A percentile compares a stretch with the other conserved stretches of the same genome.
phyloP scores from a whole-genome alignment of 208 protist species.

The Trypanosoma mega region DNA sequence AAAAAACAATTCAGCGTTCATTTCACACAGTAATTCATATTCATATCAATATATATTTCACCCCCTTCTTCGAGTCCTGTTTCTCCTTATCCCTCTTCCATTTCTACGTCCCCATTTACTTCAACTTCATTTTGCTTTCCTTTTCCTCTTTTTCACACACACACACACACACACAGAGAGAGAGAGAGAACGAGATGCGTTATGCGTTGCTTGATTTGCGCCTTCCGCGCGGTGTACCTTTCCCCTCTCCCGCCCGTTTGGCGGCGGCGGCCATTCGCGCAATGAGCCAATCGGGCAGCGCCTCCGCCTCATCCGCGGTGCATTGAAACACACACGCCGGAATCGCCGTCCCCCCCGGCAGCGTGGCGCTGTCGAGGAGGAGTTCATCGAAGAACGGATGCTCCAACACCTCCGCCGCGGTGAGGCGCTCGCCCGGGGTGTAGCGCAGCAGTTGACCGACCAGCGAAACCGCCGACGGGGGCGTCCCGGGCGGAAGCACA shows the following conservation, averaged over 20 bases:
- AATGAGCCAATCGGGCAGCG: slow-evolving; percentile 17
- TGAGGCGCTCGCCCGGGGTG: slow-evolving; percentile 94
- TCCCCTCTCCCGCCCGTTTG: not conserved
- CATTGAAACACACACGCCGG: slow-evolving; percentile 69
- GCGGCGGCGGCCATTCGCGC: slow-evolving; percentile 25
- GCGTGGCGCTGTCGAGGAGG: slow-evolving; percentile 49
- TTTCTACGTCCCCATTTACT: not conserved
- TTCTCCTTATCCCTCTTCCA: not conserved
- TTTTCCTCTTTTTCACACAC: not conserved
- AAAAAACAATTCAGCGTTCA: no score
- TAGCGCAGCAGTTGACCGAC: slow-evolving; percentile 95
- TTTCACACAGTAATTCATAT: no score
- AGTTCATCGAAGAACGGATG: slow-evolving; percentile 98
- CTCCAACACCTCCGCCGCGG: slow-evolving; percentile 96
- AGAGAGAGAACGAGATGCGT: no score
- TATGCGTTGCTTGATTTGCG: no score
- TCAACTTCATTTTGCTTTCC: not conserved
- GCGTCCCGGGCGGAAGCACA: slow-evolving; percentile 74
- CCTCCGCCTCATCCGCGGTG: slow-evolving; percentile 36
- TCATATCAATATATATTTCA: no score
- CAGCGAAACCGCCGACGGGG: slow-evolving; percentile 95
- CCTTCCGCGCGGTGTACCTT: no score
- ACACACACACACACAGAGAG: not conserved
- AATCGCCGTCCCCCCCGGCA: slow-evolving; percentile 54
- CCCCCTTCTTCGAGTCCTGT: no score